Conservation (phyloP, 1,139 yeast species). For the Saccharomycopsis hybrid region DNA sequence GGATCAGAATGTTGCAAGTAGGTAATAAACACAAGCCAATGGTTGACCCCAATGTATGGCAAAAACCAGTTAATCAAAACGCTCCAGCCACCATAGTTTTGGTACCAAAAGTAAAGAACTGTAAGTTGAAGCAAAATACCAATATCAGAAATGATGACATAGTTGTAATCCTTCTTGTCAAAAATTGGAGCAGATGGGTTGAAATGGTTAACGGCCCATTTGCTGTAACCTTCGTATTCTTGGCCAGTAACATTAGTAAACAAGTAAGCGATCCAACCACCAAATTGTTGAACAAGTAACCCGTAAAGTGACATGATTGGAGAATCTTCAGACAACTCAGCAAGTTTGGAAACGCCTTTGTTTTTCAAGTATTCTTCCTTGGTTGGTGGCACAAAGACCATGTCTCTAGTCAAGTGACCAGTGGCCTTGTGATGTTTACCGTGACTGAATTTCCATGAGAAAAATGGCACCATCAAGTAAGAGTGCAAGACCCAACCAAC, state of each 20-base stretch:
- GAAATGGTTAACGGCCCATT: constrained; percentile 55
- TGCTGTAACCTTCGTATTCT: constrained; percentile 40
- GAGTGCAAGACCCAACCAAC: constrained; percentile 84
- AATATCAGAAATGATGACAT: constrained; percentile 62
- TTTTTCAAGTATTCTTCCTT: constrained; percentile 45
- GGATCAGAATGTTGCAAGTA: constrained; percentile 83
- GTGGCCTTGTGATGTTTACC: constrained; percentile 86
- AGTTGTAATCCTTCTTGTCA: constrained; percentile 64
- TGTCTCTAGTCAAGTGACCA: constrained; percentile 73
- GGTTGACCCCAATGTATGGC: constrained; percentile 79
- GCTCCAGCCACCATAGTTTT: constrained; percentile 56
- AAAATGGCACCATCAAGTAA: constrained; percentile 71
- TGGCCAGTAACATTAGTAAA: constrained; percentile 75
- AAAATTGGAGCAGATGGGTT: constrained; percentile 69
- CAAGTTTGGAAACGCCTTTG: constrained; percentile 37
- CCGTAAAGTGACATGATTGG: constrained; percentile 55
- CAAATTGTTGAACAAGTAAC: constrained; percentile 63
- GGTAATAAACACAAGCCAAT: constrained; percentile 85
- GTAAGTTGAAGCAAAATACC: constrained; percentile 54
- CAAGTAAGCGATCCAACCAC: constrained; percentile 68
- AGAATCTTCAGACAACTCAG: constrained; percentile 65
- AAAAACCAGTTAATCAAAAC: constrained; percentile 65
- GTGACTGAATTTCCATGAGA: constrained; percentile 80
- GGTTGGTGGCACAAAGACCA: constrained; percentile 74
- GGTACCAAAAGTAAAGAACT: constrained; percentile 58